Evolutionary conservation across 108 stramenopile species (phyloP).

Genomic region (Cyclostephanos tholiformis): DNA sequence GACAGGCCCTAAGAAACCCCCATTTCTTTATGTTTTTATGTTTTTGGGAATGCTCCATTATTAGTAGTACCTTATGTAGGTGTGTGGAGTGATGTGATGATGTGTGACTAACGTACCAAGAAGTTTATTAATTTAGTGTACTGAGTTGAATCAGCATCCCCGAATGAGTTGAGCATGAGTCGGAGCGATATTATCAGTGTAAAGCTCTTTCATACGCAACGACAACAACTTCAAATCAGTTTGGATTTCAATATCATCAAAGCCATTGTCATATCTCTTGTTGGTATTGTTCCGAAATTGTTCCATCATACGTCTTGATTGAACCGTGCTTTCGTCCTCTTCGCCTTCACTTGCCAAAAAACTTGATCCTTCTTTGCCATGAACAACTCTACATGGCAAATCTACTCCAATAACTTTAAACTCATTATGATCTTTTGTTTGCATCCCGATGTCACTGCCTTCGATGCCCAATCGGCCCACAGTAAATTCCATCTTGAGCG

Average conservation of each 20-base stretch:
- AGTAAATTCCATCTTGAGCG: slow-evolving; percentile 44
- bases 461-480: slow-evolving; percentile 22
- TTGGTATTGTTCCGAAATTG: neutral
- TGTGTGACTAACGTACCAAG: no score
- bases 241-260: slow-evolving; percentile 20
- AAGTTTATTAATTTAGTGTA: no score
- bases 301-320: slow-evolving; percentile 5
- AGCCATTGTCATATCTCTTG: neutral
- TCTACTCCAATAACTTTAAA: slow-evolving; percentile 38
- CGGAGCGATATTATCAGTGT: neutral
- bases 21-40: no score
- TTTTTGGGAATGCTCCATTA: no score
- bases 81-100: no score
- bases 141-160: no score
- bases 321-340: slow-evolving; percentile 4
- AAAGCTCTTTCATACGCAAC: slow-evolving; percentile 14
- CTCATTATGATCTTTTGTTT: slow-evolving; percentile 2
- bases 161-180: no score
- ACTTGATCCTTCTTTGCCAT: slow-evolving; percentile 20
- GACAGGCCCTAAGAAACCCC: no score
- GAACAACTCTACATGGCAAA: slow-evolving; percentile 45
- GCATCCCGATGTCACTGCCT: neutral
- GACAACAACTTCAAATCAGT: slow-evolving; percentile 26
- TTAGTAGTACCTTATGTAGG: no score
- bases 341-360: slow-evolving; percentile 6